Evolutionary conservation across 345 rosid genomes (phyloP), one percentile per base, ranked within the genome.

Genomic region (Arabis hirsuta): DNA sequence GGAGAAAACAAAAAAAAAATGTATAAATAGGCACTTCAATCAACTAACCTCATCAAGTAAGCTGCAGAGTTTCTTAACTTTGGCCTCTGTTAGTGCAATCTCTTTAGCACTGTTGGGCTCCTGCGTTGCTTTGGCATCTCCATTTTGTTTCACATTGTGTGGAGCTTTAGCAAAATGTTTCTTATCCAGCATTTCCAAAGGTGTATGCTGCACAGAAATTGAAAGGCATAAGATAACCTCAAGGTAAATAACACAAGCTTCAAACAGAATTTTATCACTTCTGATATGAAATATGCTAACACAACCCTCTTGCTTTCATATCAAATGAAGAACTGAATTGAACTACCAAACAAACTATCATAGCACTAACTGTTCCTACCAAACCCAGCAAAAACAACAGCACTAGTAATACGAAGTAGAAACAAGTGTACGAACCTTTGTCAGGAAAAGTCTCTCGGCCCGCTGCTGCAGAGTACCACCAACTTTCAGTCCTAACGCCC

Each of bases 401-500:
- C 31, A 4, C 42, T 74, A 42, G 11, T 12, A 38, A 53, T 53
- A 9, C n/a, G 32, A 65, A 46, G 51, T 19, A 50, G 55, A 11
- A 76, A 27, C 20, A 50, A 73, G 62, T 24, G 38, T 43, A 69
- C 8, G 7, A 24, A 92, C 96, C 99, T 96, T 92, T 20, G 92
- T 87, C 57, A 92, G 90, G 80, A 96, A 87, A 69, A 96, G 94
- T 85, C 98, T 86, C 84, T 92, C 97, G 1, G 95, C 98, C 48
- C 97, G 92, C 82, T 88, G 97, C 82, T 87, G 89, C 51, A 80
- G 77, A 26, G 97, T 92, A 47, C 99, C 98, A 52, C 98, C 99
- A 79, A 86, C 81, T 79, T 92, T 96, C 69, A 96, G 81, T 77
- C 98, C 97, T 76, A 92, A 74, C 55, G 99, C 90, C 62, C 84